A percentile compares a stretch with the other conserved stretches of the same genome.
Conservation (phyloP, 768 basidiomycete genomes). For the Holtermannia corniformis region DNA sequence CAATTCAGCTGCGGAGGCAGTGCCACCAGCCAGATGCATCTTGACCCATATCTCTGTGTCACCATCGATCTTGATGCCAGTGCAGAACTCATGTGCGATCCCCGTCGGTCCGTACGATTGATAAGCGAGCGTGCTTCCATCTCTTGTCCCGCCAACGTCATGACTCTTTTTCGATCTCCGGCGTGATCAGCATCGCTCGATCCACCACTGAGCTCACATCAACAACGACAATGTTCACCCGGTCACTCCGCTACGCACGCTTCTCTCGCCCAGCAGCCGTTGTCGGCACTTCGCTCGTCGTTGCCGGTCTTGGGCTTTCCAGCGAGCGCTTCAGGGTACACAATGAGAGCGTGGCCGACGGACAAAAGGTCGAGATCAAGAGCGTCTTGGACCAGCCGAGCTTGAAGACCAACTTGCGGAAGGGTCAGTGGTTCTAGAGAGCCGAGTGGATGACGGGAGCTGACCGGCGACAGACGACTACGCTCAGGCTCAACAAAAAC, state of each 20-base stretch:
- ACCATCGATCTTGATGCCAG: too few species aligned
- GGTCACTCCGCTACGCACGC: neutral
- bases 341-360: too few species aligned
- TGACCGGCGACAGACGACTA: neutral
- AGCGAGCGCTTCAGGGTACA: slow-evolving; percentile 3
- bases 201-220: too few species aligned
- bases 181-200: too few species aligned
- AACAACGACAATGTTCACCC: slow-evolving; percentile 2
- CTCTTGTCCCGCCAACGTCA: too few species aligned
- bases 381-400: slow-evolving; percentile 1
- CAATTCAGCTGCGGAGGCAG: too few species aligned
- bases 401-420: slow-evolving; percentile 13
- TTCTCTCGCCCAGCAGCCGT: neutral
- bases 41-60: too few species aligned
- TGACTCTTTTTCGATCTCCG: too few species aligned
- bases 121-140: too few species aligned
- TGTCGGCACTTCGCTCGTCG: slow-evolving; percentile 1
- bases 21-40: too few species aligned
- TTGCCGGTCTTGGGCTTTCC: neutral
- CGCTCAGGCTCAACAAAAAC: slow-evolving; percentile 1
- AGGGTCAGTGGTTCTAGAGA: slow-evolving; percentile 6
- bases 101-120: too few species aligned
- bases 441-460: neutral
- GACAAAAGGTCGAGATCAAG: slow-evolving; percentile 5
- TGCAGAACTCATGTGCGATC: too few species aligned